Percentiles rank a stretch among this genome's conserved stretches.
Evolutionary conservation across 75 land plant genomes (phyloP).

Genomic region (Cupressus sempervirens): DNA sequence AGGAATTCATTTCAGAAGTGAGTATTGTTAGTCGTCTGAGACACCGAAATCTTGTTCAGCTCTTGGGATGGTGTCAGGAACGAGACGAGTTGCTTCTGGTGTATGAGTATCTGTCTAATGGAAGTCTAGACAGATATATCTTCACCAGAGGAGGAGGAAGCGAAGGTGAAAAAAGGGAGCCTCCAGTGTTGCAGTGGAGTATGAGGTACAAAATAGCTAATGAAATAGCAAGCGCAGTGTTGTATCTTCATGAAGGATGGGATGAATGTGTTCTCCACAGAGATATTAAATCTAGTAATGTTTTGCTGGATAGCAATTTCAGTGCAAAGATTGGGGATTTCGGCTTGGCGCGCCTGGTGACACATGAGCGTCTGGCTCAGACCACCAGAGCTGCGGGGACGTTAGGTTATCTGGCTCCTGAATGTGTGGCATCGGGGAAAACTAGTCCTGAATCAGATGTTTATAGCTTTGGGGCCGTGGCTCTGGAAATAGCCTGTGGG

Average conservation of each 20-base stretch:
- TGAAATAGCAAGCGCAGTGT: constrained; percentile 31
- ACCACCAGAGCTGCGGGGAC: constrained; percentile 24
- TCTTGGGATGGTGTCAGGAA: constrained; percentile 33
- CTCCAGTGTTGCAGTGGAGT: constrained; percentile 19
- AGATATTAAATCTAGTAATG: neutral
- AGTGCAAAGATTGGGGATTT: neutral
- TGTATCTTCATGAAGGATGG: constrained; percentile 40
- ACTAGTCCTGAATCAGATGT: constrained; percentile 19
- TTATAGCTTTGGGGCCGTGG: constrained; percentile 17
- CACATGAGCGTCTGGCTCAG: neutral
- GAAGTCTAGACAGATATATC: constrained; percentile 32
- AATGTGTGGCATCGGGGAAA: constrained; percentile 9
- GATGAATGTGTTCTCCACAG: constrained; percentile 26
- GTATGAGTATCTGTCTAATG: constrained; percentile 38
- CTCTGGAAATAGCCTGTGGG: constrained; percentile 17
- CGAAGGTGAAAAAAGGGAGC: too few species aligned
- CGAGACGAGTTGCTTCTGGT: constrained; percentile 27
- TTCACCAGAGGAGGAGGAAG: neutral
- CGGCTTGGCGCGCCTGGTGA: neutral
- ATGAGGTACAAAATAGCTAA: constrained; percentile 20
- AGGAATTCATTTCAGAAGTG: constrained; percentile 33
- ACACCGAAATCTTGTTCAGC: constrained; percentile 35
- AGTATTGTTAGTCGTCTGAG: too few species aligned
- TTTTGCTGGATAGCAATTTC: neutral
- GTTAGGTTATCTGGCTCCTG: constrained; percentile 21